Base-by-base conservation (phyloP, 768 basidiomycete species). In the Termitomyces sp. region DNA sequence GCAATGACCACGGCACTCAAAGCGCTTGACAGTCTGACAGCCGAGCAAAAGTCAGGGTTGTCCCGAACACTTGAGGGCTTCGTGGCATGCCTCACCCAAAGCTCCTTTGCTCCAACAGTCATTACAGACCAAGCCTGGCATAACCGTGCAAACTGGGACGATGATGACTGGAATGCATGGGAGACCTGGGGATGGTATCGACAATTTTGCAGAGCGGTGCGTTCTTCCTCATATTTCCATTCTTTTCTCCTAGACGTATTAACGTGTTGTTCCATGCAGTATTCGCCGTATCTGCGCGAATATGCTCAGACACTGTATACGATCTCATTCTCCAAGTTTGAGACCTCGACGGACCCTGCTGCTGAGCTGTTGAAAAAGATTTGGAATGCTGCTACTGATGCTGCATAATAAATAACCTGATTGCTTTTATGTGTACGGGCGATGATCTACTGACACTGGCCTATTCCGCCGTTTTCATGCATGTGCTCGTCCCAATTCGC, bases 141-240 rank as follows among this genome's bases (percentile, higher is more conserved):
- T 38, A 83, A 83, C 47, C 87, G 91, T 29, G 79, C 77, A 1
- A 81, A 76, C 36, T 94, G 92, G 92, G 79, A 79, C 25, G 80
- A 83, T 42, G 83, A 86, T 32, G 87, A 90, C 58, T 96, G 94
- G 94, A 82, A 83, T 68, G 79, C 83, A 1, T 94, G 92, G 92
- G 87, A 91, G 75, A 91, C 88, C 0, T 94, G 91, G 89, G 87
- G 90, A 2, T 96, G 94, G 94, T 95, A 91, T 66, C 79, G 90
- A 62, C 92, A 96, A 67, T 95, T 94, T 76, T 91, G 90, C 72
- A 80, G 92, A 68, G 81, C 76, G 72, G 94, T 94, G 57, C 64
- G 91, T 31, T 43, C 29, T 57, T 37, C 37, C 57, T 49, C 8
- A 15, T 61, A 3, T 2, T 46, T 25, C 10, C 3, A 25, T 15